These are phyloP conservation scores for Ogataea zsoltii DNA, from an alignment of 805 yeast species.

Conservation along the genomic window DNA sequence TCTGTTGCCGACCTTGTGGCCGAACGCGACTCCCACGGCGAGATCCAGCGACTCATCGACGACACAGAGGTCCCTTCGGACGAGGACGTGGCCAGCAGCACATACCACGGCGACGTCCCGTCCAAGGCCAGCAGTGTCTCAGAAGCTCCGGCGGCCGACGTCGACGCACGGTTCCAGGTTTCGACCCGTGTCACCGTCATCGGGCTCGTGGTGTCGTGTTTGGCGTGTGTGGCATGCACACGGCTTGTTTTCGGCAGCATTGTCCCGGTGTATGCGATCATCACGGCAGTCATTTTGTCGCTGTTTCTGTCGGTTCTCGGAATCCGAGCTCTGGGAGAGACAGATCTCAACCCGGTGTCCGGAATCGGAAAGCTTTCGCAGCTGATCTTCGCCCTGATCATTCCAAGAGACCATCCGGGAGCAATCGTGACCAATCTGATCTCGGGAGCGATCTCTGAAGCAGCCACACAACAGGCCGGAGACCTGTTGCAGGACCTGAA, in stretches of 20 bases:
- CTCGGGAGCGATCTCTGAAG: conserved; percentile 97
- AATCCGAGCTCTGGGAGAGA: conserved; percentile 93
- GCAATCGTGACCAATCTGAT: conserved; percentile 81
- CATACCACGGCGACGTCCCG: conserved; percentile 23
- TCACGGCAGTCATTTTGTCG: conserved; percentile 72
- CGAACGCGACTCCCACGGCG: conserved; percentile 1
- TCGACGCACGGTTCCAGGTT: conserved; percentile 49
- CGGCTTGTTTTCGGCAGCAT: conserved; percentile 66
- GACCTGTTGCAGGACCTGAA: conserved; percentile 96
- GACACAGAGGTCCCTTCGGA: conserved; percentile 19
- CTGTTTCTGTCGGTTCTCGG: conserved; percentile 80
- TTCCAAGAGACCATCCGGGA: conserved; percentile 76
- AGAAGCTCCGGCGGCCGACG: conserved; percentile 23
- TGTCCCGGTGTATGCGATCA: conserved; percentile 70
- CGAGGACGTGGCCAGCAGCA: conserved; percentile 24
- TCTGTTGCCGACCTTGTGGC: conserved; percentile 32
- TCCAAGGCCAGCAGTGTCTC: neutral
- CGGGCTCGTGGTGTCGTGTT: conserved; percentile 67
- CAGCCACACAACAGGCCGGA: conserved; percentile 99
- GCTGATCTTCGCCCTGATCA: conserved; percentile 76
- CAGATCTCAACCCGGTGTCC: conserved; percentile 94
- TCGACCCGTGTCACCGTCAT: conserved; percentile 46
- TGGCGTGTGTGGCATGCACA: conserved; percentile 67
- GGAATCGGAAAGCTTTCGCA: conserved; percentile 96
- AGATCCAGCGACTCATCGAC: conserved; percentile 10